Percentiles rank a stretch among this genome's conserved stretches.
These are phyloP conservation scores for Claviceps lovelessii DNA, from an alignment of 2,329 filamentous ascomycete genomes.

Conservation along the genomic window DNA sequence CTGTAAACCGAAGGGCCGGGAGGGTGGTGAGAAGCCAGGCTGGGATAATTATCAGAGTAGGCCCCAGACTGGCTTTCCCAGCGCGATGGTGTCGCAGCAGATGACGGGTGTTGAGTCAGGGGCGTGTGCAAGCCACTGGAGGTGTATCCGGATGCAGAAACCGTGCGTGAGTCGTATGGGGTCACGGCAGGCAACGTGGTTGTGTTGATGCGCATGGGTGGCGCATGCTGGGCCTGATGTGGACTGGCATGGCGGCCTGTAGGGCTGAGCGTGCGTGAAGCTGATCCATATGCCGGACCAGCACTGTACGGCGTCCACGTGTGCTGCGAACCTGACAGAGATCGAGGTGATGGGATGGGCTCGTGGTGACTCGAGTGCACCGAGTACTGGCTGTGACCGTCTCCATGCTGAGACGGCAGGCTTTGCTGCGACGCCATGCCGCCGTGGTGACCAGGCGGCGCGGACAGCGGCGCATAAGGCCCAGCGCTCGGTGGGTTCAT, in stretches of 20 bases:
- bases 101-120: slow-evolving; percentile 23
- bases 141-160: slow-evolving; percentile 22
- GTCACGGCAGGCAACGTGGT: slow-evolving; percentile 24
- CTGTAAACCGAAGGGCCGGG: slow-evolving; percentile 24
- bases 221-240: slow-evolving; percentile 17
- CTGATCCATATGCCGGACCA: slow-evolving; percentile 19
- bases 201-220: slow-evolving; percentile 23
- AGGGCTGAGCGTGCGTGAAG: slow-evolving; percentile 29
- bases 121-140: slow-evolving; percentile 25
- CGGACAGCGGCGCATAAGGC: slow-evolving; percentile 31
- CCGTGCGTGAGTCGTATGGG: slow-evolving; percentile 24
- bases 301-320: slow-evolving; percentile 35
- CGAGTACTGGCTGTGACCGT: slow-evolving; percentile 24
- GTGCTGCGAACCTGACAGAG: slow-evolving; percentile 31
- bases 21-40: slow-evolving; percentile 23
- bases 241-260: slow-evolving; percentile 21
- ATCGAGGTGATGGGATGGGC: slow-evolving; percentile 37
- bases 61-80: slow-evolving; percentile 27
- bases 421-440: slow-evolving; percentile 17
- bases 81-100: slow-evolving; percentile 23
- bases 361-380: slow-evolving; percentile 32
- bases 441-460: slow-evolving; percentile 25
- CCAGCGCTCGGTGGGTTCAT: slow-evolving; percentile 24
- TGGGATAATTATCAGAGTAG: slow-evolving; percentile 26
- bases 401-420: slow-evolving; percentile 15